phyloP scores from a whole-genome alignment of 306 rosid genomes.

The Vigna mungo region DNA sequence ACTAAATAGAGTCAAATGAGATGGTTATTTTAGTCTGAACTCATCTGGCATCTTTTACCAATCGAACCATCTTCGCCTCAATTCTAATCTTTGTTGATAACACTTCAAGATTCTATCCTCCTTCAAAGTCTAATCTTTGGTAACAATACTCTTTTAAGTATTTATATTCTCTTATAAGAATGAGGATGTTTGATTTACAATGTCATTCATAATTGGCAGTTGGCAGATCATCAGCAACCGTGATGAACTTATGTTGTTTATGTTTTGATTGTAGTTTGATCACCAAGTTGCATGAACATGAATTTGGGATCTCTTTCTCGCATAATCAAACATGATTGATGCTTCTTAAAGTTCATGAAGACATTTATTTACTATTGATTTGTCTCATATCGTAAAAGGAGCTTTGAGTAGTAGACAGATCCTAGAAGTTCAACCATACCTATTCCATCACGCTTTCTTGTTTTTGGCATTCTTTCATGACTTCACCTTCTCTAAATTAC shows the following conservation, averaged over 20 bases:
- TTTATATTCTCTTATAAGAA: neutral
- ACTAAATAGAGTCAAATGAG: conserved; percentile 18
- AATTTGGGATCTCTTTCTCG: conserved; percentile 19
- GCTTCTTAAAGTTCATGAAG: conserved; percentile 35
- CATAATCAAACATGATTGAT: neutral
- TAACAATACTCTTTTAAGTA: neutral
- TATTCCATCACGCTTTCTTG: conserved; percentile 15
- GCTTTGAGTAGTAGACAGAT: conserved; percentile 4
- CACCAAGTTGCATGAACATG: conserved; percentile 18
- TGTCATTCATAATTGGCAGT: neutral
- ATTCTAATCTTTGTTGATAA: conserved; percentile 5
- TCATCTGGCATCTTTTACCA: neutral
- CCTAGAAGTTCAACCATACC: conserved; percentile 1
- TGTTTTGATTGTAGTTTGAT: conserved; percentile 13
- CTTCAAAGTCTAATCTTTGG: conserved; percentile 4
- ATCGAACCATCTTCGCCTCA: neutral
- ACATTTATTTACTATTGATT: conserved; percentile 28
- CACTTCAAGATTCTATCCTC: conserved; percentile 20
- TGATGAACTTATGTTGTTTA: conserved; percentile 17
- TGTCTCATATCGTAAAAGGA: conserved; percentile 26
- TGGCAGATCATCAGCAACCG: neutral
- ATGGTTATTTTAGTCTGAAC: conserved; percentile 3
- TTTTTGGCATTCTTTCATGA: conserved; percentile 28
- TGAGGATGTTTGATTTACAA: conserved; percentile 27
- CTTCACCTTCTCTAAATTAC: conserved; percentile 30